Base-by-base conservation (phyloP, 2,329 filamentous ascomycete species). In the Aspergillus amoenus region DNA sequence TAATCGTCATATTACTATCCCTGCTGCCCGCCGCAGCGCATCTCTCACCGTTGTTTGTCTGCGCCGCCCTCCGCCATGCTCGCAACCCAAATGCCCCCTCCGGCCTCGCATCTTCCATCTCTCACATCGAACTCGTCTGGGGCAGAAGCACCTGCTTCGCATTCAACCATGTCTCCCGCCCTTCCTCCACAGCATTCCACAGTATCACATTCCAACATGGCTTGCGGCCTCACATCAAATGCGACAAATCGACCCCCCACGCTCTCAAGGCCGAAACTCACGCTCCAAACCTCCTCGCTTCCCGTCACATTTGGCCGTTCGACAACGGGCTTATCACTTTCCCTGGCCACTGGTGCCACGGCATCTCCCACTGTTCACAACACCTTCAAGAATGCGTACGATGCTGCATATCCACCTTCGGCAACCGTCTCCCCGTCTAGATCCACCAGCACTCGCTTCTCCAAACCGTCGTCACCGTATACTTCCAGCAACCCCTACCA, bases 341-440 rank as follows among this genome's bases (percentile, higher is more conserved):
- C 80, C 2, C 73, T 83, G 21, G 81, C 80, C 49, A 76, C 81
- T n/a, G 66, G 61, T 5, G 57, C 72, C 7, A 70, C 72, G 2
- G 78, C 80, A 30, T 86, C 85, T 7, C 85, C 85, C 11, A 87
- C 84, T 1, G 74, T 80, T 42, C 78, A 81, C 64, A 87, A 87
- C 70, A 87, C 84, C 51, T 85, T 85, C 67, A 80, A 76, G 64
- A 87, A 87, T 71, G 80, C 82, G 50, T 85, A 84, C 63, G 79
- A 83, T 41, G 67, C 73, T 40, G 62, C 70, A n/a, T 69, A 67
- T 22, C 69, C 78, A 54, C 62, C 73, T 42, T 73, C 72, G 57
- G 71, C 76, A 52, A 70, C 74, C 18, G 66, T 69, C 13, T 77
- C 73, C 5, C 68, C 73, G 6, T 67, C 69, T 22, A 70, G 66